These are phyloP conservation scores for Botryosphaeria agaves DNA, from an alignment of 2,329 filamentous ascomycete genomes.

Conservation along the genomic window DNA sequence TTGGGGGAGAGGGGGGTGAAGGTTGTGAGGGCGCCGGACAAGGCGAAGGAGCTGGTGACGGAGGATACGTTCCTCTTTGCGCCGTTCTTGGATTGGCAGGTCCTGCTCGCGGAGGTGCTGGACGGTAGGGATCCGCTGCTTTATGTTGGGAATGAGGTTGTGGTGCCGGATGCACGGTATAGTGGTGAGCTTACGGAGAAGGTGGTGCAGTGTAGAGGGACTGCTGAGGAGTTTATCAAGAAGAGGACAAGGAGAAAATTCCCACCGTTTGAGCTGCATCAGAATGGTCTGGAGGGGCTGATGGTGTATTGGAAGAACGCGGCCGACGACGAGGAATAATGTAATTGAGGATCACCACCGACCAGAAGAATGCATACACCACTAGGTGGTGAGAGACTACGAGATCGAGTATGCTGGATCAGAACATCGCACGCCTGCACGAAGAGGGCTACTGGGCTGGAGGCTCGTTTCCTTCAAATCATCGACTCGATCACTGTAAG, in stretches of 20 bases:
- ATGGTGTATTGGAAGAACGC: conserved; percentile 11
- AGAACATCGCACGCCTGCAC: no score
- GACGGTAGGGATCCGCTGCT: conserved; percentile 12
- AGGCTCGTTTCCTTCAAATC: no score
- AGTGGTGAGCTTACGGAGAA: conserved; percentile 2
- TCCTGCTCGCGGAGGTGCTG: conserved; percentile 15
- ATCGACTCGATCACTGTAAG: no score
- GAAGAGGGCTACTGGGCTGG: no score
- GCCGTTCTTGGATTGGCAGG: conserved; percentile 19
- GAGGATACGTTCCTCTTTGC: conserved; percentile 13
- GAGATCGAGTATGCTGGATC: no score
- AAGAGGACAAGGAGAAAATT: conserved; percentile 8
- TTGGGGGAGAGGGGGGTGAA: conserved; percentile 10
- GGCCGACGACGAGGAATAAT: neutral
- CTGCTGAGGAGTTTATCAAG: conserved; percentile 12
- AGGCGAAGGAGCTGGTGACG: conserved; percentile 7
- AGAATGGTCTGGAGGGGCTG: conserved; percentile 15
- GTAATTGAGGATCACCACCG: no score
- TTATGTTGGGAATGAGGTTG: conserved; percentile 19
- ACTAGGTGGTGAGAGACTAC: no score
- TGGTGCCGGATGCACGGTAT: conserved; percentile 1
- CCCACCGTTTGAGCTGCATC: conserved; percentile 13
- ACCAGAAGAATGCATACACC: no score
- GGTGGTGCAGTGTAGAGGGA: conserved; percentile 11
- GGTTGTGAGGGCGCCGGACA: conserved; percentile 3